phyloP scores from a whole-genome alignment of 2,329 filamentous ascomycete species.

The Talaromyces funiculosus region DNA sequence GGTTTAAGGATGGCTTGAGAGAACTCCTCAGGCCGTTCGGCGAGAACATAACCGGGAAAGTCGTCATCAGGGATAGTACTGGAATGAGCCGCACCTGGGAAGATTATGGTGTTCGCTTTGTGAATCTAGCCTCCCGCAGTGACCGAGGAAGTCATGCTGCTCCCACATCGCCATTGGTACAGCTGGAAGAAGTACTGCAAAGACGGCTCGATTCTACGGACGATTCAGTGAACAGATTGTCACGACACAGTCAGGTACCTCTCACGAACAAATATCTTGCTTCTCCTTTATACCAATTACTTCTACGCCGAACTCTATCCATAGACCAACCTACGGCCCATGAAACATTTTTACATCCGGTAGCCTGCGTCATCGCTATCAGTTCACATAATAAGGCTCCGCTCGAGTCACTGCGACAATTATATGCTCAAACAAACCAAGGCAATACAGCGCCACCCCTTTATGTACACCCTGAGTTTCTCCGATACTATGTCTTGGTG shows the following conservation, averaged over 20 bases:
- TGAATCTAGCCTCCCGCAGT: constrained; percentile 55
- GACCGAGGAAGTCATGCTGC: constrained; percentile 30
- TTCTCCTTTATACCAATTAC: constrained; percentile 79
- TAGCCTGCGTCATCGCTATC: constrained; percentile 90
- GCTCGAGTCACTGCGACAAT: constrained; percentile 75
- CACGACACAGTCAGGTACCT: constrained; percentile 27
- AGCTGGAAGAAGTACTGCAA: constrained; percentile 76
- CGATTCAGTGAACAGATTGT: constrained; percentile 35
- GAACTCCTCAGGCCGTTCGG: constrained; percentile 87
- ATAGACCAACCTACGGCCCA: constrained; percentile 72
- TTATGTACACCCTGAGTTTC: constrained; percentile 87
- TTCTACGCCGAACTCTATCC: constrained; percentile 76
- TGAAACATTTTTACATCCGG: constrained; percentile 91
- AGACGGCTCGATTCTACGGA: constrained; percentile 74
- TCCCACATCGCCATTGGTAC: constrained; percentile 36
- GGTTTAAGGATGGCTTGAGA: constrained; percentile 73
- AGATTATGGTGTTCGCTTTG: constrained; percentile 85
- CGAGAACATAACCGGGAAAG: constrained; percentile 78
- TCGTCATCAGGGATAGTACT: constrained; percentile 84
- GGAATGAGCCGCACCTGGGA: constrained; percentile 78
- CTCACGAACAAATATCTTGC: constrained; percentile 38
- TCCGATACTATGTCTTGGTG: constrained; percentile 92
- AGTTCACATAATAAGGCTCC: constrained; percentile 80
- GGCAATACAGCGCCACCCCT: constrained; percentile 67
- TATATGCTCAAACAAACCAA: constrained; percentile 80